Conservation (phyloP, 768 basidiomycete species). For the Cystobasidiopsis lactophilus region DNA sequence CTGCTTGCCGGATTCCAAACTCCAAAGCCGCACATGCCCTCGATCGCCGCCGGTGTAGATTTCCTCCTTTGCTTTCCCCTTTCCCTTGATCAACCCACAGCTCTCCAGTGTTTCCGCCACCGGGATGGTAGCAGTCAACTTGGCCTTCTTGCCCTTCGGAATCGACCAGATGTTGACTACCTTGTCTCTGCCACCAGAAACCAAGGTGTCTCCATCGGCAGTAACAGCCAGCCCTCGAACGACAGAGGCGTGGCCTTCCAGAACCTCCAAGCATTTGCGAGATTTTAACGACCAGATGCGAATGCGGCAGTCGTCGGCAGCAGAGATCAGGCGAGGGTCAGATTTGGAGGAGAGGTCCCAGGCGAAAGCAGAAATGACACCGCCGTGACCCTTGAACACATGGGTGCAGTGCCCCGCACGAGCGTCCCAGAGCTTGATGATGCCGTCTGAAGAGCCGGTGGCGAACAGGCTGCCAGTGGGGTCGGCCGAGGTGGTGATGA, state of each 20-base stretch:
- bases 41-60: slow-evolving; percentile 81
- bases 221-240: slow-evolving; percentile 75
- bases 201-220: slow-evolving; percentile 62
- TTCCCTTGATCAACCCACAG: slow-evolving; percentile 22
- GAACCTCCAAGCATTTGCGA: slow-evolving; percentile 46
- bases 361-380: slow-evolving; percentile 74
- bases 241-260: slow-evolving; percentile 89
- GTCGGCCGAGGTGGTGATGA: slow-evolving; percentile 67
- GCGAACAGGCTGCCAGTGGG: slow-evolving; percentile 76
- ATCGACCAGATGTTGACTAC: slow-evolving; percentile 88
- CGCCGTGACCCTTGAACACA: slow-evolving; percentile 86
- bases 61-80: slow-evolving; percentile 18
- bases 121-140: slow-evolving; percentile 21
- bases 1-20: slow-evolving; percentile 42
- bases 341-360: slow-evolving; percentile 50
- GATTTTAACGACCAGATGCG: slow-evolving; percentile 74
- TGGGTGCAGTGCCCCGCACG: slow-evolving; percentile 73
- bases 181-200: slow-evolving; percentile 79
- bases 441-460: slow-evolving; percentile 85
- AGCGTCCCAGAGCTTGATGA: slow-evolving; percentile 93
- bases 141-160: slow-evolving; percentile 24
- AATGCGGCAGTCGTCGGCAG: slow-evolving; percentile 73
- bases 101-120: slow-evolving; percentile 20
- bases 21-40: slow-evolving; percentile 68
- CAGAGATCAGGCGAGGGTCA: slow-evolving; percentile 44